Evolutionary conservation across 2,329 filamentous ascomycete species (phyloP).

Genomic region (Colletotrichum destructivum): DNA sequence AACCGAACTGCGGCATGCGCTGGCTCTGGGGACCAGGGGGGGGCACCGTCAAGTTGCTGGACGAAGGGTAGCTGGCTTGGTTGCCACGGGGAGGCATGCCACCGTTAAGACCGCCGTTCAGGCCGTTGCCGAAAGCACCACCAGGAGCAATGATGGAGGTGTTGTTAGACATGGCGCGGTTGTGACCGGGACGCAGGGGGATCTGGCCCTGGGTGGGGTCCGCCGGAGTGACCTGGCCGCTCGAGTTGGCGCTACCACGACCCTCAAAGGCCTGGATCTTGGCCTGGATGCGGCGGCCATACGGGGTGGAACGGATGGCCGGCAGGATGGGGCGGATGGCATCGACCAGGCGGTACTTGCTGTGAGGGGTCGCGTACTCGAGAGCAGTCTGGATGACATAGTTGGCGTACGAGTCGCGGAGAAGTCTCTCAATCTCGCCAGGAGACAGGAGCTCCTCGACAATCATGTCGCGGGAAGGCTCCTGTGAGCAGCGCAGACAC

Average conservation of each 20-base stretch:
- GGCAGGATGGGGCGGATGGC: slow-evolving; percentile 88
- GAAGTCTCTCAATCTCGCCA: slow-evolving; percentile 86
- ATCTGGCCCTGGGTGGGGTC: slow-evolving; percentile 71
- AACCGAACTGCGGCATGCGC: slow-evolving; percentile 34
- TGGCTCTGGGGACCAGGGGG: slow-evolving; percentile 43
- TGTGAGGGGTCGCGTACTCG: slow-evolving; percentile 83
- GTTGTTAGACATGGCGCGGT: slow-evolving; percentile 60
- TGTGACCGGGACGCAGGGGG: slow-evolving; percentile 60
- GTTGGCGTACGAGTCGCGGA: slow-evolving; percentile 95
- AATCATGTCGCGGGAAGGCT: slow-evolving; percentile 82
- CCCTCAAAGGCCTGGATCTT: slow-evolving; percentile 81
- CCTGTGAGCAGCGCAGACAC: slow-evolving; percentile 86
- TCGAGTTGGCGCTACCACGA: slow-evolving; percentile 59
- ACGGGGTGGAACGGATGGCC: slow-evolving; percentile 89
- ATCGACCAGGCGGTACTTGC: slow-evolving; percentile 84
- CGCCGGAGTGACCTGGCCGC: slow-evolving; percentile 66
- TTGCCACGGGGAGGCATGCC: slow-evolving; percentile 51
- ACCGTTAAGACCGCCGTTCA: slow-evolving; percentile 48
- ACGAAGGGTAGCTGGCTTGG: slow-evolving; percentile 54
- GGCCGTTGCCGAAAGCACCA: slow-evolving; percentile 47
- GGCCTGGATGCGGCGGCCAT: slow-evolving; percentile 92
- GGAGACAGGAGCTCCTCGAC: slow-evolving; percentile 84
- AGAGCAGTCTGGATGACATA: slow-evolving; percentile 98
- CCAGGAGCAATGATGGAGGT: slow-evolving; percentile 53
- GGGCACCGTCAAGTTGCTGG: slow-evolving; percentile 51